Base-by-base conservation (phyloP, 2,329 filamentous ascomycete species). In the Colletotrichum simmondsii region DNA sequence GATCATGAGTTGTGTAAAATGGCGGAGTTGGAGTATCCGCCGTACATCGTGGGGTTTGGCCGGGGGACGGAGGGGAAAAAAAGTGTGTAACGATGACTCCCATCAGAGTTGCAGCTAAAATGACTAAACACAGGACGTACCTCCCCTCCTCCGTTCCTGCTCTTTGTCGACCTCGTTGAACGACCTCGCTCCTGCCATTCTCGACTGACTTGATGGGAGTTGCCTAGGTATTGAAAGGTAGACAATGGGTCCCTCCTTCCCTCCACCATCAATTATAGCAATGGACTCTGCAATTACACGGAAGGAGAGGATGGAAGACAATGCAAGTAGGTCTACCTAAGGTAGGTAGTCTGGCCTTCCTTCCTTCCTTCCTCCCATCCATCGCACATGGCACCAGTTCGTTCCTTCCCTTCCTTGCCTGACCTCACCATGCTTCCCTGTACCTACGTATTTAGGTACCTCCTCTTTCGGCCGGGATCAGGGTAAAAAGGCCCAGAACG, bases 371-470 rank as follows among this genome's bases (percentile, higher is more conserved):
- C 26, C 26, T 62, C 28, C 19, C 19, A n/a, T 46, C 24, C 24
- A 46, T 52, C 42, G 61, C 46, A 52, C 42, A 26, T 52, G 42
- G n/a, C 54, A n/a, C 49, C 30, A 19, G 30, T 26, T 24, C 49
- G 61, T 49, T 64, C 28, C 22, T 65, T 28, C 30, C 30, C 49
- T 28, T 28, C n/a, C 24, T 19, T 67, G 26, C 30, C 62, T 53
- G 32, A 28, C 57, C 32, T 65, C 35, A 28, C 32, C 42, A 49
- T 22, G 42, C 35, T 49, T 46, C 11, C 32, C 11, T 35, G 32
- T 35, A 35, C 32, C 32, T 35, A 35, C 32, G 35, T 65, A 68
- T 12, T 32, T 14, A 35, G 30, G 66, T 68, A 59, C 37, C 67
- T 52, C 46, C 11, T 35, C 14, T 52, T 42, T 22, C 5, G 37